Conservation (phyloP, 495 filamentous ascomycete species). For the Penicillium coffeae region DNA sequence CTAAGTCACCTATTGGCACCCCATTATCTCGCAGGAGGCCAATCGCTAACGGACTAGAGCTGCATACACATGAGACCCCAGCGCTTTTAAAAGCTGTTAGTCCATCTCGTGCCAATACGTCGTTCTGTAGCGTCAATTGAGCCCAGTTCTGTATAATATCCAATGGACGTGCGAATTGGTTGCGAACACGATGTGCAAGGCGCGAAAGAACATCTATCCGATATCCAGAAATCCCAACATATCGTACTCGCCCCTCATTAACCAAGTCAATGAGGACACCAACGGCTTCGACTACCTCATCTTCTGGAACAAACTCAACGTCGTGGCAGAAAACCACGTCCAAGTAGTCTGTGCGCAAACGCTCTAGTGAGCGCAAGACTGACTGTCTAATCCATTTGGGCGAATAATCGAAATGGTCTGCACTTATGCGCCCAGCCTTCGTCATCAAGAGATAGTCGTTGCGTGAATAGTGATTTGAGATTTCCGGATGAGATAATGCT, state of each 20-base stretch:
- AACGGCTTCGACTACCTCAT: constrained; percentile 52
- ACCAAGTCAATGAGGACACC: constrained; percentile 65
- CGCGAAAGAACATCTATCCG: constrained; percentile 61
- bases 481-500: constrained; percentile 57
- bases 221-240: constrained; percentile 85
- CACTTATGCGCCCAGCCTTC: constrained; percentile 54
- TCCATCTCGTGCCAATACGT: constrained; percentile 46
- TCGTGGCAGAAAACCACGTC: constrained; percentile 67
- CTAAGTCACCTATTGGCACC: constrained; percentile 63
- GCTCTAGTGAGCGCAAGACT: constrained; percentile 44
- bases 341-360: constrained; percentile 51
- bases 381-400: constrained; percentile 49
- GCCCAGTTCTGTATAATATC: constrained; percentile 80
- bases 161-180: constrained; percentile 71
- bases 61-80: constrained; percentile 73
- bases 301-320: constrained; percentile 55
- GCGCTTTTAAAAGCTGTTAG: constrained; percentile 55
- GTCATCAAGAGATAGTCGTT: constrained; percentile 54
- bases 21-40: constrained; percentile 69
- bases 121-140: constrained; percentile 81
- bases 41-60: constrained; percentile 76
- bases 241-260: constrained; percentile 57
- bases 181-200: constrained; percentile 57
- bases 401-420: constrained; percentile 55
- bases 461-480: constrained; percentile 46